Conservation (phyloP, 2,329 filamentous ascomycete species). For the Fusarium keratoplasticum region DNA sequence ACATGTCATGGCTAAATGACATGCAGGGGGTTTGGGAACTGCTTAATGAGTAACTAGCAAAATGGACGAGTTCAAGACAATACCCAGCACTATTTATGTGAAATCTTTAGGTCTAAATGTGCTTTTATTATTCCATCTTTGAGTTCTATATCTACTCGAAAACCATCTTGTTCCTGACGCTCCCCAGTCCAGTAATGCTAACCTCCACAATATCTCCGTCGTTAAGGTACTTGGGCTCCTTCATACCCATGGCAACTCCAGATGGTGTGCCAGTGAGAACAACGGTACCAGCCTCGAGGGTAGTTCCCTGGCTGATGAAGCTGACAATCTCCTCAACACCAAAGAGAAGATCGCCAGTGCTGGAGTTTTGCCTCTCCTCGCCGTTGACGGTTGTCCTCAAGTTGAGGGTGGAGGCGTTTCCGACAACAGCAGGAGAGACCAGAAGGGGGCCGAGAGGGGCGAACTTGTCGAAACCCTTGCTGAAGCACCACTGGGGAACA, state of each 20-base stretch:
- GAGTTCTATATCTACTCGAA: slow-evolving; percentile 42
- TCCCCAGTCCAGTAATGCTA: slow-evolving; percentile 51
- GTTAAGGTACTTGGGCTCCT: slow-evolving; percentile 56
- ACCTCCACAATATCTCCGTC: slow-evolving; percentile 59
- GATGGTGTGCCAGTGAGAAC: slow-evolving; percentile 62
- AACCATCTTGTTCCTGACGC: slow-evolving; percentile 53
- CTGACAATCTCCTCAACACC: slow-evolving; percentile 58
- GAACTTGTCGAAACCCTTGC: slow-evolving; percentile 66
- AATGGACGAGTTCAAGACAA: not conserved
- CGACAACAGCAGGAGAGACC: slow-evolving; percentile 47
- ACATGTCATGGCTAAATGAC: slow-evolving; percentile 50
- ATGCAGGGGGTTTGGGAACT: slow-evolving; percentile 48
- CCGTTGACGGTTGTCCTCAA: slow-evolving; percentile 61
- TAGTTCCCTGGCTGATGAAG: slow-evolving; percentile 62
- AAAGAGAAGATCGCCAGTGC: slow-evolving; percentile 62
- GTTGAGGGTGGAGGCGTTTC: slow-evolving; percentile 43
- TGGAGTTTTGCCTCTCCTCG: slow-evolving; percentile 61
- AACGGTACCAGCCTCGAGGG: slow-evolving; percentile 62
- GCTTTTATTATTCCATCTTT: not conserved
- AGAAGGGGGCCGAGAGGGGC: slow-evolving; percentile 65
- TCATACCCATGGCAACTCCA: slow-evolving; percentile 60
- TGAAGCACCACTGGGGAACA: slow-evolving; percentile 65
- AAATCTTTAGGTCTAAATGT: not conserved
- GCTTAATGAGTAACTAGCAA: slow-evolving; percentile 36
- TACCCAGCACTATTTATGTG: not conserved